phyloP scores from a whole-genome alignment of 1,284 basidiomycete species.

The Cerrena zonata region DNA sequence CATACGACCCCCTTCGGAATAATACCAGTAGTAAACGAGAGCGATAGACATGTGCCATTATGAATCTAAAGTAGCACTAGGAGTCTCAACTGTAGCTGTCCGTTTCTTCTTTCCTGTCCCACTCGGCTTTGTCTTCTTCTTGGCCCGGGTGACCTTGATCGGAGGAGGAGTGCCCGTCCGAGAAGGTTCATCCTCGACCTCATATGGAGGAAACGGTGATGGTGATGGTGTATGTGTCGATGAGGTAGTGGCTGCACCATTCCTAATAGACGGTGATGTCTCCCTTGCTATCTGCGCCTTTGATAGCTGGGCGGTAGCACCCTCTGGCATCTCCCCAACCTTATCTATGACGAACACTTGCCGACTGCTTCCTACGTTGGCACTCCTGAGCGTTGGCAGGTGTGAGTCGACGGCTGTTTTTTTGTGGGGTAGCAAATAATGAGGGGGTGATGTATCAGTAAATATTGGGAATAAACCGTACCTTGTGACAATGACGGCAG shows the following conservation, averaged over 20 bases:
- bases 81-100: slow-evolving; percentile 26
- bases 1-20: slow-evolving; percentile 11
- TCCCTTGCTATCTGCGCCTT: slow-evolving; percentile 11
- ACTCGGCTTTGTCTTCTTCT: slow-evolving; percentile 51
- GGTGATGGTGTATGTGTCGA: slow-evolving; percentile 26
- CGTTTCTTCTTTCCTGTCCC: slow-evolving; percentile 53
- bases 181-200: slow-evolving; percentile 41
- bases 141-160: slow-evolving; percentile 66
- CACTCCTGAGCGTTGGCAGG: slow-evolving; percentile 26
- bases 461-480: too few species aligned
- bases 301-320: slow-evolving; percentile 37
- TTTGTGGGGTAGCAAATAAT: too few species aligned
- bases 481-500: slow-evolving; percentile 47
- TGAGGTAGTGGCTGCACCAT: slow-evolving; percentile 13
- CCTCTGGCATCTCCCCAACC: slow-evolving; percentile 80
- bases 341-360: slow-evolving; percentile 61
- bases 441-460: too few species aligned
- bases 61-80: slow-evolving; percentile 4
- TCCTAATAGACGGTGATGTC: slow-evolving; percentile 13
- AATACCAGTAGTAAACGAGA: slow-evolving; percentile 6
- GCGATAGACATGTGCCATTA: background rate
- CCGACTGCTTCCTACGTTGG: slow-evolving; percentile 16
- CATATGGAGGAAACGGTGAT: slow-evolving; percentile 56
- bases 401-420: slow-evolving; percentile 15
- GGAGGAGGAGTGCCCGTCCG: slow-evolving; percentile 55